Evolutionary conservation across 345 rosid genomes (phyloP), one percentile per base, ranked within the genome.

Genomic region (Populus deltoides): DNA sequence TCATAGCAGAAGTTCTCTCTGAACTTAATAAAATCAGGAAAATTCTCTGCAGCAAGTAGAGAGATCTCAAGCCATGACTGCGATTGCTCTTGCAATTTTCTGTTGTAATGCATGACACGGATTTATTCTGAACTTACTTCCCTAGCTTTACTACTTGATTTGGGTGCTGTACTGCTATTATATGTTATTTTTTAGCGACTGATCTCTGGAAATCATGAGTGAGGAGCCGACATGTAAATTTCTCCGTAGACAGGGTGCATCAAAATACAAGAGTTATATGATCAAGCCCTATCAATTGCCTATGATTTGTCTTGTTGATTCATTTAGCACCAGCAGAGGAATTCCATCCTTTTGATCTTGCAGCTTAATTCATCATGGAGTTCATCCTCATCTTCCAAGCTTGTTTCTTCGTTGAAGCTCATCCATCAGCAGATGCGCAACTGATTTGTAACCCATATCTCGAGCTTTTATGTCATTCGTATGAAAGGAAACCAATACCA

Each of bases 341-440:
- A 38, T 39, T 69, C 16, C 9, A 27, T 1, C 33, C 55, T 39
- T 9, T 55, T 8, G n/a, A 55, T 55, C 7, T 55, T 55, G 66
- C 65, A 17, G 33, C 75, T 20, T 47, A 13, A 12, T 47, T 47
- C 53, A 47, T 47, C 53, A 12, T 55, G n/a, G 9, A 55, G 27
- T 65, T 4, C 68, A 65, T 27, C 68, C 16, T 65, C 68, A 27
- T 65, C 31, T 18, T 33, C 27, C 13, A 53, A 72, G 20, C 41
- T 6, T 6, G 27, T 81, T 78, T 72, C 69, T 61, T 80, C 73
- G 73, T 71, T 74, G 80, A 38, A 82, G 86, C 85, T 82, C 80
- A 24, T 82, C 85, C 87, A 78, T 84, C 43, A 84, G 69, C 35
- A 84, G 84, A 84, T 84, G 86, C 4, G 89, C 87, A 41, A 86